Evolutionary conservation across 2,329 filamentous ascomycete species (phyloP).

Genomic region (Cryphonectria carpinicola): DNA sequence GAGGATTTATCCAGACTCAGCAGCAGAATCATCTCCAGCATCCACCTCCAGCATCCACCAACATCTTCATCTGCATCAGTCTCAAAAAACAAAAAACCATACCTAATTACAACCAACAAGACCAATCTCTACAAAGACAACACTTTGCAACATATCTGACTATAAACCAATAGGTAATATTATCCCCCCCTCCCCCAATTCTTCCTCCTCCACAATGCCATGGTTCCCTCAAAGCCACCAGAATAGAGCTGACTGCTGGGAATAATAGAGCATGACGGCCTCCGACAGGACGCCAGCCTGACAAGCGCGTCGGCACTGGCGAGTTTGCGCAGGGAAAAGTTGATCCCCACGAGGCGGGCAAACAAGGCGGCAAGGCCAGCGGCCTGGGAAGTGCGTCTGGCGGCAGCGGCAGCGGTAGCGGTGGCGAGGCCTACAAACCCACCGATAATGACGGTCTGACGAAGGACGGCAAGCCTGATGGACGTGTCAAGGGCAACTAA

Average conservation of each 20-base stretch:
- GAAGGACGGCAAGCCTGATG: conserved; percentile 19
- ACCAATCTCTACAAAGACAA: too few species aligned
- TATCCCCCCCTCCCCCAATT: too few species aligned
- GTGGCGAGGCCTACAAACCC: conserved; percentile 17
- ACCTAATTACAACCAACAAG: too few species aligned
- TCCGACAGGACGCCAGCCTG: conserved; percentile 15
- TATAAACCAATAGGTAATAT: conserved; percentile 20
- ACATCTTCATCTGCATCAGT: background rate
- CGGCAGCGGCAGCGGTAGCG: background rate
- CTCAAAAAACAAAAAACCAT: background rate
- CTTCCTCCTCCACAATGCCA: too few species aligned
- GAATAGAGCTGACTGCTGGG: too few species aligned
- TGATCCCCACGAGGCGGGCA: conserved; percentile 18
- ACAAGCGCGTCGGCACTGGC: conserved; percentile 20
- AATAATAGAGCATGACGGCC: conserved; percentile 18
- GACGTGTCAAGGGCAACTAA: conserved; percentile 21
- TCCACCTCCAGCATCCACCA: background rate
- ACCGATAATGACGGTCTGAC: conserved; percentile 17
- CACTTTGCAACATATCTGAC: conserved; percentile 17
- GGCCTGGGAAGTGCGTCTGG: background rate
- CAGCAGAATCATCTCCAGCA: background rate
- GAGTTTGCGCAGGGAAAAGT: background rate
- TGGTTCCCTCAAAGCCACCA: too few species aligned
- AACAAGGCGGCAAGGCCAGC: conserved; percentile 14
- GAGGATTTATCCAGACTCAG: background rate